Evolutionary conservation across 2,329 filamentous ascomycete genomes (phyloP).

Genomic region (Microcera coccophila): DNA sequence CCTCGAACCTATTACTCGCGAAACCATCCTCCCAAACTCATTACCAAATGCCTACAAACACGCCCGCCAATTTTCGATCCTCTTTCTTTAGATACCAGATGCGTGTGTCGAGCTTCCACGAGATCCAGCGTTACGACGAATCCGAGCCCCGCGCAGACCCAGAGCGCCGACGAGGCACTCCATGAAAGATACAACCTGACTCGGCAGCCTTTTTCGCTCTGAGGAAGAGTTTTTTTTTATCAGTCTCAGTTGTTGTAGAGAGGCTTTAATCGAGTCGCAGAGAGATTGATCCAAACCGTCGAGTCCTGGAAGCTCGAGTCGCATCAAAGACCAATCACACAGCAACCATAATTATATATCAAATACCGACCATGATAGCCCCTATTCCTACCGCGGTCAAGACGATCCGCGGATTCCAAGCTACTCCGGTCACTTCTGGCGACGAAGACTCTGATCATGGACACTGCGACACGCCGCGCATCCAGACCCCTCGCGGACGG

Average conservation of each 20-base stretch:
- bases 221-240: neutral
- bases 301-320: neutral
- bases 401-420: constrained; percentile 55
- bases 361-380: constrained; percentile 40
- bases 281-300: too few relatives aligned
- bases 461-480: constrained; percentile 35
- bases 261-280: constrained; percentile 17
- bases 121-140: constrained; percentile 46
- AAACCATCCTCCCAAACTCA: constrained; percentile 7
- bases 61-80: constrained; percentile 40
- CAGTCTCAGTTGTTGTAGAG: constrained; percentile 18
- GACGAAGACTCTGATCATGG: constrained; percentile 56
- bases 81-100: constrained; percentile 56
- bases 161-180: constrained; percentile 55
- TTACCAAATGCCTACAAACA: constrained; percentile 56
- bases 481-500: constrained; percentile 37
- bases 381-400: constrained; percentile 48
- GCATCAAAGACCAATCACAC: neutral
- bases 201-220: too few relatives aligned
- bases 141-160: constrained; percentile 54
- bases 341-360: constrained; percentile 12
- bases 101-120: constrained; percentile 49
- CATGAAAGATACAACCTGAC: constrained; percentile 30
- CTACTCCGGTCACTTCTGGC: constrained; percentile 51
- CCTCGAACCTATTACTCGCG: constrained; percentile 13